These are phyloP conservation scores for Saccharomyces mikatae DNA, from an alignment of 805 yeast species.

Conservation along the genomic window DNA sequence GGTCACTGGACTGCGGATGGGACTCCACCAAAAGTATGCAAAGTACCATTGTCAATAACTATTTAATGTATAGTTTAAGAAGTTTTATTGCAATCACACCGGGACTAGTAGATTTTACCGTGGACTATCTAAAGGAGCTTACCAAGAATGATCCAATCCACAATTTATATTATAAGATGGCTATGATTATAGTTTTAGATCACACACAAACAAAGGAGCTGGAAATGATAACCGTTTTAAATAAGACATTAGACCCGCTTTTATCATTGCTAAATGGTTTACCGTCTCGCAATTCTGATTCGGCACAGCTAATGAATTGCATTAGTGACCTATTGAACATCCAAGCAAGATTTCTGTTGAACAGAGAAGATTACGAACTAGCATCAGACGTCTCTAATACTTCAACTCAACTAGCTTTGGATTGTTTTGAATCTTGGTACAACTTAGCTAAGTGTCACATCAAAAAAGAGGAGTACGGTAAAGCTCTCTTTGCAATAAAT, in stretches of 20 bases:
- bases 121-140: constrained; percentile 13
- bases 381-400: constrained; percentile 21
- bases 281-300: constrained; percentile 13
- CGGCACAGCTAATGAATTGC: constrained; percentile 20
- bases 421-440: constrained; percentile 27
- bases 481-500: constrained; percentile 26
- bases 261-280: constrained; percentile 12
- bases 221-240: constrained; percentile 15
- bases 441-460: constrained; percentile 24
- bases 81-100: constrained; percentile 18
- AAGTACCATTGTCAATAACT: constrained; percentile 38
- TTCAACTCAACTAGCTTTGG: constrained; percentile 25
- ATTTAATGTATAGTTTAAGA: constrained; percentile 43
- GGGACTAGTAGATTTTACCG: constrained; percentile 14
- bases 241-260: constrained; percentile 14
- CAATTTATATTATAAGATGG: constrained; percentile 20
- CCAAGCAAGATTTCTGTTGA: constrained; percentile 22
- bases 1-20: constrained; percentile 42
- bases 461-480: constrained; percentile 14
- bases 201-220: constrained; percentile 18
- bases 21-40: constrained; percentile 25
- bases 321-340: constrained; percentile 22
- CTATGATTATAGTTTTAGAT: constrained; percentile 18
- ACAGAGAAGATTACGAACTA: constrained; percentile 18
- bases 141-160: constrained; percentile 13